Base-by-base conservation (phyloP, 352 stramenopile species). In the Globisporangium nodosum region DNA sequence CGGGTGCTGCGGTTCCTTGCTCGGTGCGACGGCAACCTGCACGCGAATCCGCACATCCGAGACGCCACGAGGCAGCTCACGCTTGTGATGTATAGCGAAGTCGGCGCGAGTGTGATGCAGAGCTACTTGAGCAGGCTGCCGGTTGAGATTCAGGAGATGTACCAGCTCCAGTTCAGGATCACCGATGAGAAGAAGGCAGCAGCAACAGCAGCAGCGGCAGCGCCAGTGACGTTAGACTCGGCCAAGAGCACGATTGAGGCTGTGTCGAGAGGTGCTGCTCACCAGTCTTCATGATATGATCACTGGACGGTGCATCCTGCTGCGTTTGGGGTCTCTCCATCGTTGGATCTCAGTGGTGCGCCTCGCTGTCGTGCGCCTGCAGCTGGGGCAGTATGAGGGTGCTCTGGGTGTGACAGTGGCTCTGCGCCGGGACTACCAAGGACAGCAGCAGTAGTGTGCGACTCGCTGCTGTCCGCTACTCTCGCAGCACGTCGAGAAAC, bases 1-100 rank as follows among this genome's bases (percentile, higher is more conserved):
- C 65, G 71, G 0, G 64, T 86, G 30, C 49, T 83, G n/a, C 65
- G 39, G 16, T 71, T 79, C 7, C 49, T 86, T 13, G n/a, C 69
- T 5, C 35, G 31, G 9, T 60, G 46, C 27, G 65, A 80, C 24
- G 63, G 66, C 11, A 57, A 69, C 3, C 35, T 74, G 53, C 71
- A 85, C 35, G 64, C 68, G 13, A 79, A 74, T 45, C 63, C 69
- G 8, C 70, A 79, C 33, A 55, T 82, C 43, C 59, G 75, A 13
- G 69, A 76, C 7, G 71, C 75, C 3, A 61, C 69, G 12, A 66
- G 70, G 48, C 60, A 85, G 49, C 46, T 85, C 12, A 55, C 76
- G 5, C 16, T 78, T 12, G 61, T 66, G 1, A 43, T 85, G 12
- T 70, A 70, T 18, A 40, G 20, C 30, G 64, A 85, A 55, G 63